Evolutionary conservation across 441 rosid species (phyloP).

Genomic region (Corymbia calophylla): DNA sequence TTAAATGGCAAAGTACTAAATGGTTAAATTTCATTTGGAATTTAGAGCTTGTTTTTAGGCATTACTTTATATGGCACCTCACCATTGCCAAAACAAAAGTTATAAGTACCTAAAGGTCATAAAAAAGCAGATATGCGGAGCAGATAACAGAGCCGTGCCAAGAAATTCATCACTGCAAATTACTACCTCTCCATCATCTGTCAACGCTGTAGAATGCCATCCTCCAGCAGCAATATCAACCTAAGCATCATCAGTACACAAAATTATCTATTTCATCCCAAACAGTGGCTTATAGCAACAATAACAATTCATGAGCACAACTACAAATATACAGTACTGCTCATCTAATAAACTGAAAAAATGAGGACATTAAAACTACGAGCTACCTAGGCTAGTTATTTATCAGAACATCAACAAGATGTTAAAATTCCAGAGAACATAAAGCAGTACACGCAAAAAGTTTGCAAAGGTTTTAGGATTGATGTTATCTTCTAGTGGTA

Average conservation of each 20-base stretch:
- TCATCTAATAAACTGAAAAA: neutral
- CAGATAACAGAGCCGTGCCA: neutral
- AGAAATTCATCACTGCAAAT: neutral
- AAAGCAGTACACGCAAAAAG: neutral
- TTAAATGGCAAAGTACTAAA: neutral
- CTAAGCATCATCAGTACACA: conserved; percentile 25
- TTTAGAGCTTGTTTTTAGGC: neutral
- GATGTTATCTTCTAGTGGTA: neutral
- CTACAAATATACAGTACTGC: neutral
- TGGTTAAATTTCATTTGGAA: neutral
- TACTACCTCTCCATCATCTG: conserved; percentile 74
- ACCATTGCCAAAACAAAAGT: neutral
- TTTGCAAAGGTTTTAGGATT: neutral
- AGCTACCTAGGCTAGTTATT: neutral
- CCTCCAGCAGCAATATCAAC: conserved; percentile 99
- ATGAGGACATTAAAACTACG: neutral
- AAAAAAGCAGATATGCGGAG: neutral
- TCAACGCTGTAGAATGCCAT: conserved; percentile 96
- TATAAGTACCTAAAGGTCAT: neutral
- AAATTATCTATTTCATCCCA: neutral
- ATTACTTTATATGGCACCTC: neutral
- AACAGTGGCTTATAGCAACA: neutral
- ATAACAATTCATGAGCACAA: neutral
- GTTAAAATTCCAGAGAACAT: neutral
- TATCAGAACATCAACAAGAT: neutral